Conservation (phyloP, 1,284 basidiomycete genomes). For the Ceratobasidium sp. region DNA sequence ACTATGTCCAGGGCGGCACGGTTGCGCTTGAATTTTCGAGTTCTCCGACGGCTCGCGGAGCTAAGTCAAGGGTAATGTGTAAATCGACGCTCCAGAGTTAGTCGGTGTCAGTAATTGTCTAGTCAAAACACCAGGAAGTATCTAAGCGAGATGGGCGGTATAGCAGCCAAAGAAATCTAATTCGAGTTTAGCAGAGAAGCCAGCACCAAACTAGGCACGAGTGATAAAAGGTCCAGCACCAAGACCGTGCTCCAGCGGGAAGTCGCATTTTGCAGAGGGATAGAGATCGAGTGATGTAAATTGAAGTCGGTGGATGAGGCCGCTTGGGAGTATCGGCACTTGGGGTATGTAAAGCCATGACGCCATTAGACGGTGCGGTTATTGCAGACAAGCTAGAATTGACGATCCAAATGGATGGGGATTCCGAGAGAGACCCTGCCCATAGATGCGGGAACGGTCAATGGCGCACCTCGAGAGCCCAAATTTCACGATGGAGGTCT, state of each 20-base stretch:
- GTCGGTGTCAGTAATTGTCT: too few relatives aligned
- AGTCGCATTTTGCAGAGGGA: background rate
- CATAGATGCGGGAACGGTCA: background rate
- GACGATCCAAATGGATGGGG: background rate
- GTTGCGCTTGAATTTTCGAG: too few relatives aligned
- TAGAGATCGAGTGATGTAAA: slow-evolving; percentile 17
- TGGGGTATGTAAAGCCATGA: background rate
- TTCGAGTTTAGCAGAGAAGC: background rate
- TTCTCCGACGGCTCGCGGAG: too few relatives aligned
- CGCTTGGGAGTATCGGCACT: background rate
- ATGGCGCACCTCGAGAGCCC: background rate
- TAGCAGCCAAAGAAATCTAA: background rate
- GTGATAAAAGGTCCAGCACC: too few relatives aligned
- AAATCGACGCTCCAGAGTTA: too few relatives aligned
- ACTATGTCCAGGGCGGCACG: too few relatives aligned
- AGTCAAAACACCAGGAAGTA: background rate
- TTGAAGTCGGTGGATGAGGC: background rate
- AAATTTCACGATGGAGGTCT: background rate
- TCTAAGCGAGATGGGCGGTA: background rate
- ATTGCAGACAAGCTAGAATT: background rate
- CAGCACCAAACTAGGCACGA: too few relatives aligned
- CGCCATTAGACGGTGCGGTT: background rate
- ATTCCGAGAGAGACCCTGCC: too few relatives aligned
- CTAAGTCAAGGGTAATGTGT: too few relatives aligned
- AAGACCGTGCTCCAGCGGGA: background rate